phyloP scores from a whole-genome alignment of 257 asterid genomes.

The Cruciata laevipes region DNA sequence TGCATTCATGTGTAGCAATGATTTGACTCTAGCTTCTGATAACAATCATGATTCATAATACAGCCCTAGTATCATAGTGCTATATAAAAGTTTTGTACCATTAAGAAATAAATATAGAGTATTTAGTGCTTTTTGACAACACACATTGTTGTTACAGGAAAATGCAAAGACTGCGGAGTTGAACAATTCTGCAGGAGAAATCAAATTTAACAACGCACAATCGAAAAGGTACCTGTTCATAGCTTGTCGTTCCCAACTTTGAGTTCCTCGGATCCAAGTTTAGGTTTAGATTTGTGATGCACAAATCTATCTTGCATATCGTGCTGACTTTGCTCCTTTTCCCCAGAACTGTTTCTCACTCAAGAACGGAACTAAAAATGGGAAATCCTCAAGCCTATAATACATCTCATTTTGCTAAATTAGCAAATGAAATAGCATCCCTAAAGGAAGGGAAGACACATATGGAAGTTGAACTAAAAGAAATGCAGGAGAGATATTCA shows the following conservation, averaged over 20 bases:
- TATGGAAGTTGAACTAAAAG: constrained; percentile 71
- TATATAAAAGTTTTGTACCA: constrained; percentile 1
- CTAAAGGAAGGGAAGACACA: constrained; percentile 63
- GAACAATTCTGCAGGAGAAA: constrained; percentile 15
- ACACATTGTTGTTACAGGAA: too few relatives aligned
- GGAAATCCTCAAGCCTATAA: constrained; percentile 23
- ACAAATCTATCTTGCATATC: neutral
- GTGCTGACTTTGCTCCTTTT: neutral
- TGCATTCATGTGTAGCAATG: neutral
- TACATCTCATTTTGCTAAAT: constrained; percentile 34
- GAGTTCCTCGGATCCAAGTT: neutral
- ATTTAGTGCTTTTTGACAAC: neutral
- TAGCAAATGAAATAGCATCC: constrained; percentile 45
- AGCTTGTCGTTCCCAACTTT: constrained; percentile 5
- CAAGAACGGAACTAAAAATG: constrained; percentile 18
- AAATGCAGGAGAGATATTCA: constrained; percentile 84
- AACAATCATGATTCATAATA: constrained; percentile 7
- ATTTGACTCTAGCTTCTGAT: neutral
- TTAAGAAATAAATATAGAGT: neutral
- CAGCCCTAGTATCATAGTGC: neutral
- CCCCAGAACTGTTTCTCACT: constrained; percentile 26
- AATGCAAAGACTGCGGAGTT: constrained; percentile 12
- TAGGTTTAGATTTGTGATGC: neutral
- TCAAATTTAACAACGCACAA: constrained; percentile 8
- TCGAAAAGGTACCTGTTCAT: constrained; percentile 22